phyloP scores from a whole-genome alignment of 2,329 filamentous ascomycete species.

The Penicillium sp. region DNA sequence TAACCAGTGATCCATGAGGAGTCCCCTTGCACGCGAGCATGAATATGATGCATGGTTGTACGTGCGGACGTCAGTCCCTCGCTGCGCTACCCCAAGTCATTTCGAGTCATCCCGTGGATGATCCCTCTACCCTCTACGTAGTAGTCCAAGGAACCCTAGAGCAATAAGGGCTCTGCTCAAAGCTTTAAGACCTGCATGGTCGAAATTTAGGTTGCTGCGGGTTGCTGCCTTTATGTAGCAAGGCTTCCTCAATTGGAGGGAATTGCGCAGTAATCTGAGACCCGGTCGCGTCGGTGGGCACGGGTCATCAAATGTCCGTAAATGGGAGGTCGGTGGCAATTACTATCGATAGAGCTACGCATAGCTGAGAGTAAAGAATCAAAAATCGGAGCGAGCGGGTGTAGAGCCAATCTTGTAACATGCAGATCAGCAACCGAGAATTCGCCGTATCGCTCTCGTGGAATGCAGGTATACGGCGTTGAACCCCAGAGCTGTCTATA shows the following conservation, averaged over 20 bases:
- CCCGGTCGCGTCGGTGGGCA: background rate
- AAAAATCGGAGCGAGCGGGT: background rate
- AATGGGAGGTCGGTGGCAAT: background rate
- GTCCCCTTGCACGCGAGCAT: conserved; percentile 3
- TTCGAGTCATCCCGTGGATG: background rate
- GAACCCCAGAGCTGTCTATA: background rate
- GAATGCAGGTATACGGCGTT: conserved; percentile 5
- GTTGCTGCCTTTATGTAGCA: background rate
- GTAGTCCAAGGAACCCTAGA: background rate
- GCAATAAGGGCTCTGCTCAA: background rate
- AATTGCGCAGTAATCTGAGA: background rate
- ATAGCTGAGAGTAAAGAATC: background rate
- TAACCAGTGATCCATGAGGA: background rate
- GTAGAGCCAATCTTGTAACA: background rate
- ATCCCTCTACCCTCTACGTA: background rate
- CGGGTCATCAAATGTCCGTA: background rate
- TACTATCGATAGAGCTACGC: background rate
- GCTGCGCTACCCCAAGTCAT: background rate
- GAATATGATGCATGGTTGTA: background rate
- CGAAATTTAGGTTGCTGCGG: background rate
- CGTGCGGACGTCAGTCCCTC: background rate
- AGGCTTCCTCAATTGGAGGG: background rate
- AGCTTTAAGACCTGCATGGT: background rate
- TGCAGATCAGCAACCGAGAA: conserved; percentile 1
- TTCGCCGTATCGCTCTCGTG: background rate